Evolutionary conservation across 2,329 filamentous ascomycete species (phyloP), one percentile per base, ranked within the genome.

Genomic region (Neofusicoccum ribis): DNA sequence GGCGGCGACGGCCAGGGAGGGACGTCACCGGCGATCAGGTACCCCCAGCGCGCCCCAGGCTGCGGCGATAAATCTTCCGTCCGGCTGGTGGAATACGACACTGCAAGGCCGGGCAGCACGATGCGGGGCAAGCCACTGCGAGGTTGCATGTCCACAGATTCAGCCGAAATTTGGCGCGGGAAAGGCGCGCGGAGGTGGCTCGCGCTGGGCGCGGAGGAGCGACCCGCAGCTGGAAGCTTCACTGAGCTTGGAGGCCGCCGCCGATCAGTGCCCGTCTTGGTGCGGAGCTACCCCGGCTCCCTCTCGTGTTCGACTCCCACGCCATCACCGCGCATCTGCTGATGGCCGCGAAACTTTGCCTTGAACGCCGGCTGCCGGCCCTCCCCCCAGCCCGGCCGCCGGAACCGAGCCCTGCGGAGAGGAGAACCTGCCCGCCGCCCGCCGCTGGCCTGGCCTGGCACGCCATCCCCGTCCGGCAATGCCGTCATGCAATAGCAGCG

Each of bases 171-270:
- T 31, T n/a, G 23, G 47, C 5, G 27, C 50, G 50, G 51, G 36
- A 56, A 46, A 59, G 54, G 52, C 52, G 52, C 36, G 52, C 52
- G 52, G 52, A 56, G 52, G 52, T 56, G 52, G 52, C 52, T 56
- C 20, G 44, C 15, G 54, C 54, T 23, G 12, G 27, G 27, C 20
- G 15, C 50, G 60, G 60, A 43, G 46, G 47, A 46, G 37, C 20
- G 23, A 44, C 23, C 49, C 39, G 41, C 41, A 56, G 61, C 50
- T 56, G 61, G 50, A 37, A 54, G 39, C 41, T 54, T 54, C 47
- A 49, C 41, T 34, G 61, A 52, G 49, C 52, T 44, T 59, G 47
- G 50, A 49, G 17, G 23, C 23, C 23, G 23, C 5, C 15, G 60
- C 17, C 14, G 50, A 64, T 64, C 61, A 7, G 43, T 64, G 50